phyloP scores from a whole-genome alignment of 108 stramenopile species.

The Cyclotella choctawhatcheeana region DNA sequence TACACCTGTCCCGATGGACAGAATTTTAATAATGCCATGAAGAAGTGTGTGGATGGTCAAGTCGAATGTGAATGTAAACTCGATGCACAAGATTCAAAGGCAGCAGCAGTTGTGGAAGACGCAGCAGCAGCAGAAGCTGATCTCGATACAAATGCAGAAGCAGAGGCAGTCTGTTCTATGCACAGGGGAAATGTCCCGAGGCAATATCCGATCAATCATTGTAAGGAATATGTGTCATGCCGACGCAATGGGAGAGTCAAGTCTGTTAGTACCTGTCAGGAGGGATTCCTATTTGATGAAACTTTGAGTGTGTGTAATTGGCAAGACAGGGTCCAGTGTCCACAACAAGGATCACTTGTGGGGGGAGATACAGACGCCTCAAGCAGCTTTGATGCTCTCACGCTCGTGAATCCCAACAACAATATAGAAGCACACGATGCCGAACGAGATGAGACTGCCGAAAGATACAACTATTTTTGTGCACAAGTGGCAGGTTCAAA shows the following conservation, averaged over 20 bases:
- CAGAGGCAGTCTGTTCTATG: neutral
- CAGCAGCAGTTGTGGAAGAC: neutral
- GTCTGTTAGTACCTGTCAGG: neutral
- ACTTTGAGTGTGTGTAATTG: neutral
- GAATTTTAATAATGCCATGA: neutral
- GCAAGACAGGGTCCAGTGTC: neutral
- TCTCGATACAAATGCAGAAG: neutral
- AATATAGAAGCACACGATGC: too few species aligned
- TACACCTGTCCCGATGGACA: neutral
- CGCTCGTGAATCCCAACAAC: neutral
- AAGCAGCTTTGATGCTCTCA: neutral
- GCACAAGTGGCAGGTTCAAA: neutral
- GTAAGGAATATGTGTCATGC: slow-evolving; percentile 1
- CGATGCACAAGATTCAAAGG: neutral
- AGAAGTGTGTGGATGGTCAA: slow-evolving; percentile 5
- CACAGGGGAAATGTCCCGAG: neutral
- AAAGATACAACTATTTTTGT: neutral
- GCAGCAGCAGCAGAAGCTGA: neutral
- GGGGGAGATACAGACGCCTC: neutral
- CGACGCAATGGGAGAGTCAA: slow-evolving; percentile 1
- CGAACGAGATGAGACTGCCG: neutral
- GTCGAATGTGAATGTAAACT: neutral
- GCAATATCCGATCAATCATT: neutral
- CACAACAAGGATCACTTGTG: neutral
- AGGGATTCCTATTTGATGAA: slow-evolving; percentile 1